Base-by-base conservation (phyloP, 441 rosid species). In the Adansonia grandidieri region DNA sequence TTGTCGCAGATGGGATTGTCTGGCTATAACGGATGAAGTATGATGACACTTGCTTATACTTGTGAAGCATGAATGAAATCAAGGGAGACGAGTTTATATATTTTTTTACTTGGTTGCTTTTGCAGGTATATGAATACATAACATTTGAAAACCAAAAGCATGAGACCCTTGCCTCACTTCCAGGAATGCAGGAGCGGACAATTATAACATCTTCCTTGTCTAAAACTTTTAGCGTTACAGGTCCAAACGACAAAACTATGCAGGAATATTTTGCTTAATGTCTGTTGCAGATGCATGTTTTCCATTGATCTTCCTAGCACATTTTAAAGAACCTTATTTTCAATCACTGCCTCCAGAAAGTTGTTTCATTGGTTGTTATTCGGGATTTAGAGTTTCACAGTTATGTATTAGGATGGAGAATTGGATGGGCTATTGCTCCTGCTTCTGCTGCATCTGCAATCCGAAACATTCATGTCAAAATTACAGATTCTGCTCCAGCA, bases 391-490 rank as follows among this genome's bases (percentile, higher is more conserved):
- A 65, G 74, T 74, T 75, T 65, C 58, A 24, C 63, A 66, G 54
- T 60, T 37, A 4, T 76, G 75, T 62, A 63, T 73, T 77, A 90
- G 92, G 92, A 80, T 90, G 93, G 92, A 90, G 92, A 73, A 75
- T 90, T 66, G 93, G 93, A 67, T 90, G 93, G 93, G 93, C 91
- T 57, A 86, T 90, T 78, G 93, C 89, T 85, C 91, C 90, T 24
- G 71, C 74, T 50, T 14, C 58, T 70, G 74, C 42, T 24, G 74
- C 93, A 47, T 84, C 80, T 15, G 87, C 91, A 73, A 86, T 88
- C 73, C 84, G 82, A 82, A 88, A 88, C 79, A 90, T 90, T 76
- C 91, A 90, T 74, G 56, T 84, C 68, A 88, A 74, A 80, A 50
- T 88, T 67, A 88, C 91, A 2, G 91, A 90, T 86, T 87, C 87